Base-by-base conservation (phyloP, 805 yeast genomes). In the Metschnikowia shivogae region DNA sequence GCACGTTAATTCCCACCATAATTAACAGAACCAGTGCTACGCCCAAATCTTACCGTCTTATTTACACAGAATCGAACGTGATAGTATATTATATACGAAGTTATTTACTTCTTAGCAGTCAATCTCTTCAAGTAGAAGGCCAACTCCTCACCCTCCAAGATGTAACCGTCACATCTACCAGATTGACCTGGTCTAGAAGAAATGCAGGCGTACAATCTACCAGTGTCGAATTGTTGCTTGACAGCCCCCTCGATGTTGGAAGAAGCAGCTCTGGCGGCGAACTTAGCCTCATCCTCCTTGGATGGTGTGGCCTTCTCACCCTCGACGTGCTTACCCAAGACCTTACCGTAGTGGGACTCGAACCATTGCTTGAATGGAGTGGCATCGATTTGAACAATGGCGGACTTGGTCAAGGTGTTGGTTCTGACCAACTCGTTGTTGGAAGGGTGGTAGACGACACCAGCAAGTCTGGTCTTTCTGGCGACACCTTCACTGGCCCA, bases 151-250 rank as follows among this genome's bases (percentile, higher is more conserved):
- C 99, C 99, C 84, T 93, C 99, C 76, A 93, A 87, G 80, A 93
- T 86, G 95, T 93, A 93, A 80, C 99, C 99, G 76, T 93, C 99
- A 80, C 89, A 85, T 82, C 99, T 95, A 78, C 99, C 99, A 62
- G 96, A 86, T 84, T 93, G 99, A 78, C 99, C 99, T 76, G 99
- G 99, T 84, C 99, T 89, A 50, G 99, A 93, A 61, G 99, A 89
- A 73, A 93, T 89, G 75, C 81, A 82, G 76, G 99, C 99, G 83
- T 93, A 93, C 69, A 93, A 86, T 80, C 92, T 90, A 83, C 99
- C 99, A 65, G 98, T 89, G 76, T 85, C 84, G 86, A 93, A 93
- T 82, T 93, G 99, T 68, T 92, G 71, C 71, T 89, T 92, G 64
- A 93, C 92, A 67, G 96, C 84, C 59, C 80, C 73, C 78, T 90